Base-by-base conservation (phyloP, 2,329 filamentous ascomycete genomes). In the Polytolypa hystricis region DNA sequence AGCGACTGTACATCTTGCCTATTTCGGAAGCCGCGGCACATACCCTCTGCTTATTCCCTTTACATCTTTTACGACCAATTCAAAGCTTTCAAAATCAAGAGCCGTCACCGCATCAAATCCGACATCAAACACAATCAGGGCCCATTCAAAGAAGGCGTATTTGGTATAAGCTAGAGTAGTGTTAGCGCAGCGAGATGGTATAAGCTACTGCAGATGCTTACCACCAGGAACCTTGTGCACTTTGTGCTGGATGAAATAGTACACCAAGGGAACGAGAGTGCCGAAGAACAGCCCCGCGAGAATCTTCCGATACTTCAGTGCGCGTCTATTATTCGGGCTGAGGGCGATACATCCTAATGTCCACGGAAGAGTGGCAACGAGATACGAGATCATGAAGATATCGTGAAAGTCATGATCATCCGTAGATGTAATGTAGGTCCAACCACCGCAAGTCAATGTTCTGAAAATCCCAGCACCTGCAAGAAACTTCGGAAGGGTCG, bases 401-500 rank as follows among this genome's bases (percentile, higher is more conserved):
- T 98, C 91, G 59, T 98, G 91, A 87, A 86, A 96, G 61, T 93
- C 79, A 61, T 98, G 91, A 58, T 96, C 85, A 57, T 98, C 91
- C 29, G 91, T 98, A 43, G 91, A 96, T 17, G 91, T 98, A 43
- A 98, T 79, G 61, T 96, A 98, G 36, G 91, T 95, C 89, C 91
- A 98, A 41, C 91, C 91, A 50, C 89, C 91, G 55, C 91, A 98
- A 3, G 86, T 94, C 40, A 96, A 65, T 7, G 89, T 95, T 50
- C 91, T 78, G 54, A 96, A 80, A 35, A 95, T 48, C 38, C 91
- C 91, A 50, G 84, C 79, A 27, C 73, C 72, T 30, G 81, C 81
- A 42, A 96, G 72, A 44, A 91, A 79, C 56, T 84, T 86, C 12
- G 93, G 85, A 11, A 95, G 73, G 18, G 70, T 73, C 38, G 76